Percentiles rank a stretch among this genome's conserved stretches.
These are phyloP conservation scores for Chaetoceros muelleri DNA, from an alignment of 108 stramenopile species.

Conservation along the genomic window DNA sequence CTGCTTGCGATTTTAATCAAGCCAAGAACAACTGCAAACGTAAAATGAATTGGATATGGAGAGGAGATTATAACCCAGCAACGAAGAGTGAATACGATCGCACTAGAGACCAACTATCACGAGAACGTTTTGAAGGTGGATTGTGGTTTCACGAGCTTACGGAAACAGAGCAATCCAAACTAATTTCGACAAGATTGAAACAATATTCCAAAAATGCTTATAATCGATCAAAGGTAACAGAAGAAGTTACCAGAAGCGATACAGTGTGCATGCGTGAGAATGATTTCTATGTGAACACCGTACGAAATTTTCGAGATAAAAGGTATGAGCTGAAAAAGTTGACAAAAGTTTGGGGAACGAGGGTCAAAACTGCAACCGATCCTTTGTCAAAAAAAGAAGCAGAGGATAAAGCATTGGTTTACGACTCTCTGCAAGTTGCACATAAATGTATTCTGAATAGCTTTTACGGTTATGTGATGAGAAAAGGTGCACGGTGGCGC, in stretches of 20 bases:
- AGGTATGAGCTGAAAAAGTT: conserved; percentile 97
- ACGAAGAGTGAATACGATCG: conserved; percentile 75
- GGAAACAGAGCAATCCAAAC: conserved; percentile 69
- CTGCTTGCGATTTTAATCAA: conserved; percentile 96
- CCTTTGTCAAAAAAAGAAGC: conserved; percentile 84
- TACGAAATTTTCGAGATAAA: conserved; percentile 95
- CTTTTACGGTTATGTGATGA: conserved; percentile 99
- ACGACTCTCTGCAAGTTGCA: conserved; percentile 98
- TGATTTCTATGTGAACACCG: conserved; percentile 98
- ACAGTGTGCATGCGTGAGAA: conserved; percentile 99
- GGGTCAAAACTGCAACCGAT: conserved; percentile 73
- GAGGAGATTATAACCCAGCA: conserved; percentile 92
- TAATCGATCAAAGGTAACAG: conserved; percentile 94
- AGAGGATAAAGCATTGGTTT: conserved; percentile 85
- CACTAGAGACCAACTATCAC: conserved; percentile 81
- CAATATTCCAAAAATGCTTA: conserved; percentile 92
- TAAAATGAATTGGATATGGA: conserved; percentile 96
- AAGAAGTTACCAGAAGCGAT: conserved; percentile 79
- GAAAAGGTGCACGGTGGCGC: conserved; percentile 99
- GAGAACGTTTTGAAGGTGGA: conserved; percentile 62
- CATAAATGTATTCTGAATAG: conserved; percentile 98
- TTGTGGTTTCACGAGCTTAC: conserved; percentile 63
- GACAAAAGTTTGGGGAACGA: conserved; percentile 94
- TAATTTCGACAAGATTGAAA: conserved; percentile 79
- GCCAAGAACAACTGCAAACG: conserved; percentile 92